Percentiles rank a stretch among this genome's conserved stretches.
phyloP scores from a whole-genome alignment of 1,139 yeast genomes.

The Kurtzmaniella natalensis region DNA sequence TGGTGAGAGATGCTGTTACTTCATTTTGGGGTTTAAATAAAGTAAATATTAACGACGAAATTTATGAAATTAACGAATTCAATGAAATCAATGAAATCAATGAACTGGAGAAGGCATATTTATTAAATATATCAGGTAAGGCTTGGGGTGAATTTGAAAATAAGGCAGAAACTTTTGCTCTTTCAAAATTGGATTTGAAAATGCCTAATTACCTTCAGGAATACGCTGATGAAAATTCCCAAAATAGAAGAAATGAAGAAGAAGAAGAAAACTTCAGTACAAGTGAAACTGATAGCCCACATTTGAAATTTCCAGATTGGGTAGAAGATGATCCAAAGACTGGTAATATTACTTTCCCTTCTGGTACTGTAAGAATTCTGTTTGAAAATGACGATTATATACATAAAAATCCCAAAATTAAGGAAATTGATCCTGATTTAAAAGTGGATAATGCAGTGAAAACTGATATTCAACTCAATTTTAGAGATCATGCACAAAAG shows the following conservation, averaged over 20 bases:
- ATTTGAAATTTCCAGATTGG: constrained; percentile 13
- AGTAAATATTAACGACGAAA: constrained; percentile 12
- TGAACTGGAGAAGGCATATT: constrained; percentile 25
- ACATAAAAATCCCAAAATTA: constrained; percentile 16
- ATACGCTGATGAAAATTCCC: constrained; percentile 27
- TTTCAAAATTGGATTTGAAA: constrained; percentile 18
- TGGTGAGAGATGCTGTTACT: constrained; percentile 42
- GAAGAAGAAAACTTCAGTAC: constrained; percentile 20
- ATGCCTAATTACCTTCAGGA: constrained; percentile 42
- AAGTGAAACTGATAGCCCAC: constrained; percentile 18
- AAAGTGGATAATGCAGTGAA: constrained; percentile 28
- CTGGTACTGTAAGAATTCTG: constrained; percentile 24
- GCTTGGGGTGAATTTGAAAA: constrained; percentile 42
- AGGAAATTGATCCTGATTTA: constrained; percentile 11
- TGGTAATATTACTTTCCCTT: constrained; percentile 25
- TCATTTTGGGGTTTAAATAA: constrained; percentile 44
- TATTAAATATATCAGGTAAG: constrained; percentile 49
- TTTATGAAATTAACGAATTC: too few species aligned
- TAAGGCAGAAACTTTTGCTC: constrained; percentile 12
- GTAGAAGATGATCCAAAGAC: constrained; percentile 12
- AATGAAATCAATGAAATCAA: not conserved
- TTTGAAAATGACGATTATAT: constrained; percentile 24
- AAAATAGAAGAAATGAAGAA: constrained; percentile 15
- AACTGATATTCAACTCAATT: constrained; percentile 19
- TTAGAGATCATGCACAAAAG: constrained; percentile 41